Evolutionary conservation across 768 basidiomycete species (phyloP).

Genomic region (Kwoniella sp.): DNA sequence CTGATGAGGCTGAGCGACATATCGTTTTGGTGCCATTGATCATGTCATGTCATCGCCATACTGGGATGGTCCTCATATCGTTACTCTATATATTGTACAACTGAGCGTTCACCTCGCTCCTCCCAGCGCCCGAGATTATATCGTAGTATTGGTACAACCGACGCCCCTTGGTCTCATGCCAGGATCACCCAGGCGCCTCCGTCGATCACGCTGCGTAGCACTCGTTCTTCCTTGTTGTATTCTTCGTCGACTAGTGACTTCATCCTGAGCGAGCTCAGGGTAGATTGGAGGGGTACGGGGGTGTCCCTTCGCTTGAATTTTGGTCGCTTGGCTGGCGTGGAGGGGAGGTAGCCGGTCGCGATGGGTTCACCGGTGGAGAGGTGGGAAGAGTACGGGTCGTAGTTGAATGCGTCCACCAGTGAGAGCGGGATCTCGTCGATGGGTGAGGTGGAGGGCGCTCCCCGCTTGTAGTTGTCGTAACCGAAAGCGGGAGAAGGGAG

Average conservation of each 20-base stretch:
- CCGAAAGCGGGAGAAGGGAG: constrained; percentile 4
- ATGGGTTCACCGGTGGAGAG: constrained; percentile 7
- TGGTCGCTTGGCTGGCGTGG: constrained; percentile 10
- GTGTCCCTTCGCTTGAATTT: constrained; percentile 30
- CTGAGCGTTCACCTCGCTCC: neutral
- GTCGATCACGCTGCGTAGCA: constrained; percentile 13
- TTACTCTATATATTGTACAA: neutral
- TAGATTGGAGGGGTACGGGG: constrained; percentile 18
- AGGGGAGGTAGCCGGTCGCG: neutral
- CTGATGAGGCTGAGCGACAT: neutral
- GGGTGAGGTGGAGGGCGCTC: neutral
- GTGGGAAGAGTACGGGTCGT: constrained; percentile 5
- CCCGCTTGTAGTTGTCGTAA: neutral
- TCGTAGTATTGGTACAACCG: neutral
- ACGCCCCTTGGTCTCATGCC: neutral
- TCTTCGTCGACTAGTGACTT: neutral
- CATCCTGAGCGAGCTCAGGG: constrained; percentile 4
- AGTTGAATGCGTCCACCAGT: neutral
- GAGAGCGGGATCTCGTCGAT: neutral
- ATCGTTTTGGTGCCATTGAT: too few relatives aligned
- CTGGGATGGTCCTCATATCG: neutral
- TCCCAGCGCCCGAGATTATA: neutral
- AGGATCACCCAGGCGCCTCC: constrained; percentile 14
- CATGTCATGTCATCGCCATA: neutral
- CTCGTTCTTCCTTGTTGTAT: neutral